These are phyloP conservation scores for Biscutella laevigata DNA, from an alignment of 441 rosid species.

Conservation along the genomic window DNA sequence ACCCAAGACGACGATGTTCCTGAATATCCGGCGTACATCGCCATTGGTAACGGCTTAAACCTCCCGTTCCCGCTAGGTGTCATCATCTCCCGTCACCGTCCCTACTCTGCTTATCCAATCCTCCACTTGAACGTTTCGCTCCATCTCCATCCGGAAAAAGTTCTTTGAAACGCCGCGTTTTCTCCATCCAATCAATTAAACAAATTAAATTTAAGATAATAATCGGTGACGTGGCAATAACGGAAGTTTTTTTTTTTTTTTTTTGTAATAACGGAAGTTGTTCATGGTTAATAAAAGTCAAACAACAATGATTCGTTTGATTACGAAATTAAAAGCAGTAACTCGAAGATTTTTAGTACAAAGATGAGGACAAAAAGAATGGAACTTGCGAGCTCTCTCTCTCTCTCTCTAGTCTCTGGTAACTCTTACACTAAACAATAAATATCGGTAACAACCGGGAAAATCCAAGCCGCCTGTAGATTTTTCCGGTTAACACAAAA, in stretches of 20 bases:
- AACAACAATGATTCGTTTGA: constrained; percentile 1
- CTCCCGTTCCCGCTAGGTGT: constrained; percentile 38
- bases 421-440: constrained; percentile 16
- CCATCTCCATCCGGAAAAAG: neutral
- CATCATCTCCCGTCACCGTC: constrained; percentile 21
- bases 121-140: constrained; percentile 13
- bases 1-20: constrained; percentile 57
- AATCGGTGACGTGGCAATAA: constrained; percentile 15
- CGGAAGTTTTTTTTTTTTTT: too few relatives aligned
- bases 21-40: constrained; percentile 28
- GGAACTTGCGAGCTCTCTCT: constrained; percentile 4
- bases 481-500: constrained; percentile 15
- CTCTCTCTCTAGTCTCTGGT: constrained; percentile 16
- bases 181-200: neutral
- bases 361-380: constrained; percentile 8
- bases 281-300: neutral
- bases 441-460: neutral
- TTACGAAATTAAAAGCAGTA: constrained; percentile 9
- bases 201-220: neutral
- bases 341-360: neutral
- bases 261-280: too few relatives aligned
- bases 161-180: constrained; percentile 23
- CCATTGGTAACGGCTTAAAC: constrained; percentile 29
- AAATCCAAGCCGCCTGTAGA: neutral
- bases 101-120: constrained; percentile 21